These are phyloP conservation scores for Didymella exigua DNA, from an alignment of 2,329 filamentous ascomycete genomes.

Conservation along the genomic window DNA sequence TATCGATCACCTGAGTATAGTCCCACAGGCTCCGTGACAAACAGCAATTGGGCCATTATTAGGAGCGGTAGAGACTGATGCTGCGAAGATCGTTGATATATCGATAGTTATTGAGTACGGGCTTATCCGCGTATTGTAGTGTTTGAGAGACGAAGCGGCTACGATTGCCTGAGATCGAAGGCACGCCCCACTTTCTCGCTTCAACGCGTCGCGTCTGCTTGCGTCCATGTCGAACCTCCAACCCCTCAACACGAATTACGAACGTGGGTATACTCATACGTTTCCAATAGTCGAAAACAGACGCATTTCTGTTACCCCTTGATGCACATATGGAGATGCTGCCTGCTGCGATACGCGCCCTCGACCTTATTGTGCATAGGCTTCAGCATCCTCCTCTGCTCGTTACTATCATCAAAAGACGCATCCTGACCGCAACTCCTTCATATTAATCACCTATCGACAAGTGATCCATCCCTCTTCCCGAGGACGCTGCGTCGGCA, in stretches of 20 bases:
- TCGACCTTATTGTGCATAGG: too few species aligned
- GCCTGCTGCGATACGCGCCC: too few species aligned
- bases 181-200: not conserved
- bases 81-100: not conserved
- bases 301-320: not conserved
- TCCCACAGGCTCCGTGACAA: too few species aligned
- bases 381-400: too few species aligned
- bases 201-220: not conserved
- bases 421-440: too few species aligned
- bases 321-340: not conserved
- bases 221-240: not conserved
- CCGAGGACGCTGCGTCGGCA: too few species aligned
- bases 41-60: too few species aligned
- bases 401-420: too few species aligned
- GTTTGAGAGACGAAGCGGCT: not conserved
- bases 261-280: not conserved
- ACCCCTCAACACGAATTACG: not conserved
- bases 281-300: not conserved
- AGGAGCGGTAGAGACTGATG: too few species aligned
- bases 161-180: not conserved
- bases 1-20: too few species aligned
- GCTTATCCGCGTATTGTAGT: not conserved
- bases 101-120: not conserved
- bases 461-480: too few species aligned
- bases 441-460: too few species aligned